Evolutionary conservation across 2,329 filamentous ascomycete genomes (phyloP).

Genomic region (Volutella citrinella): DNA sequence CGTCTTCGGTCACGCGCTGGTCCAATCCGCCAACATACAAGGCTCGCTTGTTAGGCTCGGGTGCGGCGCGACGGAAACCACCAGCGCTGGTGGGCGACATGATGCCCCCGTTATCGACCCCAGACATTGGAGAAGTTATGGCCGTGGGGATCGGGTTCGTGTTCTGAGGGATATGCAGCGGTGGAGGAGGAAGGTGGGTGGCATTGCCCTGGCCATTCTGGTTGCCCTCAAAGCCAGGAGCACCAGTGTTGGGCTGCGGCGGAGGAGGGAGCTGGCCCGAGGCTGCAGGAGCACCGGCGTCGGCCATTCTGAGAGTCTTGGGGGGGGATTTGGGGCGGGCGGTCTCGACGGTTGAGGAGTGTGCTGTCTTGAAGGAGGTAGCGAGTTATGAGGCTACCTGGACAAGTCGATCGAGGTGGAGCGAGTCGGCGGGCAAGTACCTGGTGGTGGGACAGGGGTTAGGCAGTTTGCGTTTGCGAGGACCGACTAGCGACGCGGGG

Average conservation of each 20-base stretch:
- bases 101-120: slow-evolving; percentile 59
- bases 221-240: slow-evolving; percentile 72
- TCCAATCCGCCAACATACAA: slow-evolving; percentile 95
- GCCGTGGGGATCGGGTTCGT: slow-evolving; percentile 92
- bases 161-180: slow-evolving; percentile 93
- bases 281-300: slow-evolving; percentile 63
- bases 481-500: slow-evolving; percentile 8
- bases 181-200: slow-evolving; percentile 82
- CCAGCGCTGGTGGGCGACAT: slow-evolving; percentile 83
- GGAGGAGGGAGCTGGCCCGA: slow-evolving; percentile 67
- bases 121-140: slow-evolving; percentile 83
- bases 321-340: slow-evolving; percentile 9
- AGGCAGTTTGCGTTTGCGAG: no score
- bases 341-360: slow-evolving; percentile 15
- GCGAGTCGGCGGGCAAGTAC: slow-evolving; percentile 25
- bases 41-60: slow-evolving; percentile 97
- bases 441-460: slow-evolving; percentile 21
- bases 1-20: slow-evolving; percentile 91
- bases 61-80: slow-evolving; percentile 84
- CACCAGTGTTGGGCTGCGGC: slow-evolving; percentile 65
- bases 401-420: slow-evolving; percentile 26
- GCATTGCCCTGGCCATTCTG: slow-evolving; percentile 69
- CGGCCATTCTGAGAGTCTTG: slow-evolving; percentile 63
- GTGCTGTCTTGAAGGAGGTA: no score
- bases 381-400: slow-evolving; percentile 26